These are phyloP conservation scores for Sporothrix sp. DNA, from an alignment of 2,329 filamentous ascomycete genomes.

Conservation along the genomic window DNA sequence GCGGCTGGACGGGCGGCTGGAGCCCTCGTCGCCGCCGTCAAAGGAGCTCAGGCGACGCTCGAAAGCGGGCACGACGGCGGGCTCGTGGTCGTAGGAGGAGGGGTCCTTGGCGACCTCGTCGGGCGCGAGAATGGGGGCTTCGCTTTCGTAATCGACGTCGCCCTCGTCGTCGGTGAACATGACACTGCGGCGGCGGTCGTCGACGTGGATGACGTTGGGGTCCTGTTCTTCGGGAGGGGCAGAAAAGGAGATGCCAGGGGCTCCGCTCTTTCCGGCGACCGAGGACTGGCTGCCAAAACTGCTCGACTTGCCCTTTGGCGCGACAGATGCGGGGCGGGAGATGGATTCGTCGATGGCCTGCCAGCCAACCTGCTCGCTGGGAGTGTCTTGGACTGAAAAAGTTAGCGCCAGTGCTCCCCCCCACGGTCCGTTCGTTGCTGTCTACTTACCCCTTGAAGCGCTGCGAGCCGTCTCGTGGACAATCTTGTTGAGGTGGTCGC, in stretches of 20 bases:
- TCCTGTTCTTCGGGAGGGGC: constrained; percentile 30
- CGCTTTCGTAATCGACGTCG: constrained; percentile 46
- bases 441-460: constrained; percentile 42
- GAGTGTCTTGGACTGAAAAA: constrained; percentile 45
- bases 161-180: constrained; percentile 36
- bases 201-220: constrained; percentile 63
- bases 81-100: constrained; percentile 57
- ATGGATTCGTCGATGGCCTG: constrained; percentile 77
- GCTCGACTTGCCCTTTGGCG: constrained; percentile 12
- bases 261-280: constrained; percentile 21
- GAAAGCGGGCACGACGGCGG: constrained; percentile 68
- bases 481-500: constrained; percentile 81
- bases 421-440: too few species aligned
- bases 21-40: constrained; percentile 45
- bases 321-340: constrained; percentile 39
- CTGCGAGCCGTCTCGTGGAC: constrained; percentile 61
- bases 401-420: constrained; percentile 21
- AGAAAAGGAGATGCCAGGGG: constrained; percentile 24
- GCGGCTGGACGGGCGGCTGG: constrained; percentile 34
- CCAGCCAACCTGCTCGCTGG: constrained; percentile 85
- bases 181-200: constrained; percentile 44
- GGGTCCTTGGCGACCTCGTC: constrained; percentile 76
- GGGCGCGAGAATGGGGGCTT: constrained; percentile 74
- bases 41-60: constrained; percentile 52
- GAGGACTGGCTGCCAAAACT: constrained; percentile 17